Base-by-base conservation (phyloP, 2,329 filamentous ascomycete genomes). In the Trichoderma breve region DNA sequence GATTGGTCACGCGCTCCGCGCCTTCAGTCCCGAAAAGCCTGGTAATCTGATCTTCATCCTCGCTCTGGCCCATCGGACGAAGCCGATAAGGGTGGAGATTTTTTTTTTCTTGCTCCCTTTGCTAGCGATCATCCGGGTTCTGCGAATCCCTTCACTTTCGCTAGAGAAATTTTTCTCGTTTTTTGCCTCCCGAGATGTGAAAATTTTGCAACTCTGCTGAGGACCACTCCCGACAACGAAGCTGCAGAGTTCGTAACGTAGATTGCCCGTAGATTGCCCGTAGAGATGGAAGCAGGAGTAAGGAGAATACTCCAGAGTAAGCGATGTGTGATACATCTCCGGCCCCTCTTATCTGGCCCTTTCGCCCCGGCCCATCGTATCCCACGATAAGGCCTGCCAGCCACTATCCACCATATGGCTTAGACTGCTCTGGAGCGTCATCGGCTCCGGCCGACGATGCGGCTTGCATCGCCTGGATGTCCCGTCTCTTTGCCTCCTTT, bases 401-500 rank as follows among this genome's bases (percentile, higher is more conserved):
- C 69, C 69, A 65, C 69, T 65, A 65, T 65, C 69, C 61, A 43
- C 53, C 47, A 65, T 36, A 71, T 62, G 24, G 60, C 34, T 53
- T 65, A 71, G 69, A 34, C 69, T 64, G 60, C 60, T 30, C 58
- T 58, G 47, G 51, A 43, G 28, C 18, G 63, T 55, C 60, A 67
- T 70, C 32, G 51, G 32, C 39, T 34, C 70, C 66, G 72, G 73
- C 73, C 73, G 65, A 74, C 57, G 62, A 53, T 32, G 61, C 34
- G 69, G 66, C 63, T 53, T 61, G 57, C 55, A 58, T 61, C 57
- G 28, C 66, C 53, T 43, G 55, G 34, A 26, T 18, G 43, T 43
- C 47, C 62, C 47, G 65, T 71, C 30, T 26, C 53, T 21, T 58
- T 58, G n/a, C 55, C 18, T 66, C 32, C 18, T 58, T 51, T 53